Base-by-base conservation (phyloP, 768 basidiomycete species). In the Harrya chromipes region DNA sequence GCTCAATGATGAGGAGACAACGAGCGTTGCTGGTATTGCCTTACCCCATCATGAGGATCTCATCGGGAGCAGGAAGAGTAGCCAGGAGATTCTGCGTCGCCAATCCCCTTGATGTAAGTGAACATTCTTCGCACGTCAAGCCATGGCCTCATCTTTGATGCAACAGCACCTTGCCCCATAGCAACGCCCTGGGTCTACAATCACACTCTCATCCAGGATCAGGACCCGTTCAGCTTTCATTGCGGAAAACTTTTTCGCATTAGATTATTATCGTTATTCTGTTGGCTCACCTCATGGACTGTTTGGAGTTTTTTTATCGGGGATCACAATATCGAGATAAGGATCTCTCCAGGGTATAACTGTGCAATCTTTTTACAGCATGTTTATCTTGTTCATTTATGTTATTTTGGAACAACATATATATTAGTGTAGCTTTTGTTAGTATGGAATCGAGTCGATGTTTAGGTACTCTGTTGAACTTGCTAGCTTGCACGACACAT, bases 1-100 rank as follows among this genome's bases (percentile, higher is more conserved):
- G 44, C 59, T 90, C 35, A 86, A 86, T 50, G 83, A 83, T 17
- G 84, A 87, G 58, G 87, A 90, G 67, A 81, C 73, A 60, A 78
- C 77, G 55, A 75, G 72, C 26, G 65, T 83, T 6, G 73, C 75
- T 37, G 74, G 74, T 3, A 76, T 81, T 50, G 72, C 78, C 1
- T 60, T 82, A 34, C 74, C 78, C 4, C 70, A 72, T 39, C 69
- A 61, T n/a, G 69, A 68, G 50, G 70, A 71, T 27, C 60, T 71
- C 16, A 42, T 67, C 59, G 66, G 70, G 65, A 70, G 72, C 59
- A 65, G 71, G 59, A 74, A 70, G 46, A 70, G 49, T 37, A 74
- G 70, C 50, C 66, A 66, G 26, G 78, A 80, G 58, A 52, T 62
- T 21, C 44, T 64, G 12, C 66, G 62, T 49, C 66, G 61, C 36